Conservation (phyloP, 116 monocot species). For the Phalaenopsis hybrid region DNA sequence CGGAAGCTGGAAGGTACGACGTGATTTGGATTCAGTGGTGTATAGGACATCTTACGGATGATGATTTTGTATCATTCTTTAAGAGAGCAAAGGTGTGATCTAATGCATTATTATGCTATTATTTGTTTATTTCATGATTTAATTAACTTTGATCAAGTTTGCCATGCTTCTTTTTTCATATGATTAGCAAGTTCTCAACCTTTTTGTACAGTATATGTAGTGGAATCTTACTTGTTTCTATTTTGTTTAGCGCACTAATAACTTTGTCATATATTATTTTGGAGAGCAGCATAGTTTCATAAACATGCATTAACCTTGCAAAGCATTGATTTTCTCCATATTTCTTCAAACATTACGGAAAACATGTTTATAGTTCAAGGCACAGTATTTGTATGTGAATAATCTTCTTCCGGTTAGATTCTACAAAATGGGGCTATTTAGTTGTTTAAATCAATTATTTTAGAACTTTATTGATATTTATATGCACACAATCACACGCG, state of each 20-base stretch:
- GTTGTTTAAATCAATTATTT: no score
- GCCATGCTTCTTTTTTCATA: background rate
- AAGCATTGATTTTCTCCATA: no score
- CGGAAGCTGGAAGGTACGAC: slow-evolving; percentile 84
- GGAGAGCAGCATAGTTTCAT: background rate
- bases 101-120: background rate
- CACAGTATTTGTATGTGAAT: no score
- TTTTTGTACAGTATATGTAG: background rate
- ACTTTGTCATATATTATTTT: background rate
- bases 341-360: no score
- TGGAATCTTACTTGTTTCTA: background rate
- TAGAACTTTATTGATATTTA: no score
- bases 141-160: background rate
- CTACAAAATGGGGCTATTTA: no score
- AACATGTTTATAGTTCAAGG: no score
- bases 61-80: slow-evolving; percentile 91
- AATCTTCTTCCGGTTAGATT: no score
- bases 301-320: no score
- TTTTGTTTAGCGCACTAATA: background rate
- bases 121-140: slow-evolving; percentile 1
- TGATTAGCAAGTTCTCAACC: background rate
- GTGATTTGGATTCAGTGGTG: slow-evolving; percentile 99
- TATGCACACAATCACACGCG: no score
- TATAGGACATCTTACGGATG: slow-evolving; percentile 91
- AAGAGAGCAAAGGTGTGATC: slow-evolving; percentile 73